Base-by-base conservation (phyloP, 2,329 filamentous ascomycete genomes). In the Fusarium tanahbumbuense region DNA sequence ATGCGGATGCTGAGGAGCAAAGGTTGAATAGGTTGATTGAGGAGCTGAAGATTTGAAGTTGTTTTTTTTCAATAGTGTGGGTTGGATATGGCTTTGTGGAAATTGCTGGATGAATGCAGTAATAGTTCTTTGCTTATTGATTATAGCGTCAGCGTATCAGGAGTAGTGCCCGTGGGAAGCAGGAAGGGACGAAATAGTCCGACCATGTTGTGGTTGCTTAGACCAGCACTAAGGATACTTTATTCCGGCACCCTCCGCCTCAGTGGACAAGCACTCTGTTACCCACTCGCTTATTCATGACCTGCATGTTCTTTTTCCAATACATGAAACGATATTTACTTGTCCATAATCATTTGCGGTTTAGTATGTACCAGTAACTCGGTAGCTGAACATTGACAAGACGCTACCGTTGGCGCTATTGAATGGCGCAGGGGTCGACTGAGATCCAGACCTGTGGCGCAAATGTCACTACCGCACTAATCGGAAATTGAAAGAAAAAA, bases 371-470 rank as follows among this genome's bases (percentile, higher is more conserved):
- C 32, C 49, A 53, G 49, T 3, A 42, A 28, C 34, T 28, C 49
- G 49, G 49, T 27, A 53, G 49, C n/a, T 53, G 34, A 53, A 11
- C 13, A 41, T 12, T 12, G n/a, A 37, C 22, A 37, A 53, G 22
- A 23, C 54, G 46, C 61, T 64, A 59, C 52, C 13, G 32, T 64
- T 59, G 40, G 3, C 61, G 20, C 60, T 64, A 64, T 64, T 13
- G 22, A 48, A 34, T 32, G n/a, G 37, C 15, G 22, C 15, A 25
- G 15, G 41, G 49, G 59, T 13, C 50, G 50, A 64, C 32, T 42
- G 6, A 6, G 40, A 37, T 64, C 61, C 13, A 64, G 61, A 58
- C 60, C 56, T 40, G 20, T 8, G 15, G 16, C 15, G 34, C 16
- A 50, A 9, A 11, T 58, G 37, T 50, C 40, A 52, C 20, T 7